phyloP scores from a whole-genome alignment of 352 stramenopile species.

The Phytophthora megakarya region DNA sequence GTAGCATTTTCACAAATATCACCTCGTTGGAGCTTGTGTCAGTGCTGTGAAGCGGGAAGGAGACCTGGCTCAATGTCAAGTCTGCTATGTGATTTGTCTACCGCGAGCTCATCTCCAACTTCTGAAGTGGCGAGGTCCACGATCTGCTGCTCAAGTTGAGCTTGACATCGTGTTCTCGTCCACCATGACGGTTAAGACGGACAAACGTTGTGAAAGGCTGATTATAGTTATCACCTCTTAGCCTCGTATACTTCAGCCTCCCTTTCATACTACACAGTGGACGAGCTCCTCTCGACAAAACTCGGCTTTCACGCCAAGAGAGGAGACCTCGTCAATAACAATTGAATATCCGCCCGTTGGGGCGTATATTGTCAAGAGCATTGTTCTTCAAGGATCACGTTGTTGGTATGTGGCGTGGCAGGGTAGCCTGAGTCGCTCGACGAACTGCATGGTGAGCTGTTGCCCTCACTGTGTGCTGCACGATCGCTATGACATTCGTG shows the following conservation, averaged over 20 bases:
- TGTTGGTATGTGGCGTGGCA: conserved; percentile 24
- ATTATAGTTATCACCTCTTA: conserved; percentile 27
- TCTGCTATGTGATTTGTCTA: conserved; percentile 12
- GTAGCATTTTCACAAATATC: not conserved
- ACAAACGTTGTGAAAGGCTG: conserved; percentile 9
- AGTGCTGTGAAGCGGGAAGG: conserved; percentile 3
- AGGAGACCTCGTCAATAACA: conserved; percentile 25
- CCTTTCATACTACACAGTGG: conserved; percentile 23
- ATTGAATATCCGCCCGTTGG: conserved; percentile 19
- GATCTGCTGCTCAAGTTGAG: conserved; percentile 2
- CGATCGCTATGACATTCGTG: conserved; percentile 34
- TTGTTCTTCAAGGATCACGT: conserved; percentile 33
- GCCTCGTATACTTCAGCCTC: conserved; percentile 14
- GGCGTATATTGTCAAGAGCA: conserved; percentile 37
- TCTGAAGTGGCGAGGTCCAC: conserved; percentile 22
- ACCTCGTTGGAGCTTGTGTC: not conserved
- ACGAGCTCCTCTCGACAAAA: conserved; percentile 10
- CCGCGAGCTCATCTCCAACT: not conserved
- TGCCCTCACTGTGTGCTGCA: conserved; percentile 48
- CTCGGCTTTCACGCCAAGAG: conserved; percentile 6
- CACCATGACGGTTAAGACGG: not conserved
- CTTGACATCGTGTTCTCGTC: not conserved
- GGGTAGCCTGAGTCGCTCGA: conserved; percentile 27
- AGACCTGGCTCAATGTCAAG: conserved; percentile 12
- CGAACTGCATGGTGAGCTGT: conserved; percentile 46